These are phyloP conservation scores for Nakazawaea peltata DNA, from an alignment of 805 yeast genomes.

Conservation along the genomic window DNA sequence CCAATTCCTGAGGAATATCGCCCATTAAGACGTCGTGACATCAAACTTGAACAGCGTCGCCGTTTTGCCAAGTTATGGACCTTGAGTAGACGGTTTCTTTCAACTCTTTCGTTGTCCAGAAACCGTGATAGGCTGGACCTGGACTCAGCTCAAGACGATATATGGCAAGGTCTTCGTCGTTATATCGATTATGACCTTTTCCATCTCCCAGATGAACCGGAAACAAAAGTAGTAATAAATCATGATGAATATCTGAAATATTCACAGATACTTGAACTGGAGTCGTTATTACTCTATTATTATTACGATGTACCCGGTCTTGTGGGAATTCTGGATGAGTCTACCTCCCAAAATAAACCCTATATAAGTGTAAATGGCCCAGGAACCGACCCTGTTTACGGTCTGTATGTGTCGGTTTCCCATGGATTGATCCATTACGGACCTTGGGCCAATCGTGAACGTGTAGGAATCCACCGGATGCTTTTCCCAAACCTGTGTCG, in stretches of 20 bases:
- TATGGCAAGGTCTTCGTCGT: slow-evolving; percentile 80
- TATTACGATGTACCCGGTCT: slow-evolving; percentile 69
- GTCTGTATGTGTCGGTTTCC: slow-evolving; percentile 49
- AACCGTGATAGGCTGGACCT: too few relatives aligned
- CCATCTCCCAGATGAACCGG: slow-evolving; percentile 6
- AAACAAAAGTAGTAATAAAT: slow-evolving; percentile 24
- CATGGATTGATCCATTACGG: slow-evolving; percentile 76
- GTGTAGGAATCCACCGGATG: slow-evolving; percentile 53
- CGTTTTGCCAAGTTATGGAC: background rate
- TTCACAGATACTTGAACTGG: slow-evolving; percentile 59
- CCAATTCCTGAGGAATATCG: background rate
- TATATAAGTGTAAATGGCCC: slow-evolving; percentile 50
- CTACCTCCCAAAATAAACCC: slow-evolving; percentile 11
- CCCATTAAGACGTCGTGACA: slow-evolving; percentile 3
- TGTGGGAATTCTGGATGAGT: slow-evolving; percentile 30
- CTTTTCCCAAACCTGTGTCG: slow-evolving; percentile 62
- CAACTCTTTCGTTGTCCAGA: too few relatives aligned
- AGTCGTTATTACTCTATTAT: slow-evolving; percentile 44
- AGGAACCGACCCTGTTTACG: slow-evolving; percentile 51
- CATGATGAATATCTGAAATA: slow-evolving; percentile 77
- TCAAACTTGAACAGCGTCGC: slow-evolving; percentile 5
- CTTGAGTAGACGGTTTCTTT: background rate
- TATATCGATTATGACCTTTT: slow-evolving; percentile 33
- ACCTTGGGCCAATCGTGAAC: slow-evolving; percentile 92
- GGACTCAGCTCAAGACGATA: too few relatives aligned